Evolutionary conservation across 1,284 basidiomycete genomes (phyloP).

Genomic region (Porogramme epimiltina): DNA sequence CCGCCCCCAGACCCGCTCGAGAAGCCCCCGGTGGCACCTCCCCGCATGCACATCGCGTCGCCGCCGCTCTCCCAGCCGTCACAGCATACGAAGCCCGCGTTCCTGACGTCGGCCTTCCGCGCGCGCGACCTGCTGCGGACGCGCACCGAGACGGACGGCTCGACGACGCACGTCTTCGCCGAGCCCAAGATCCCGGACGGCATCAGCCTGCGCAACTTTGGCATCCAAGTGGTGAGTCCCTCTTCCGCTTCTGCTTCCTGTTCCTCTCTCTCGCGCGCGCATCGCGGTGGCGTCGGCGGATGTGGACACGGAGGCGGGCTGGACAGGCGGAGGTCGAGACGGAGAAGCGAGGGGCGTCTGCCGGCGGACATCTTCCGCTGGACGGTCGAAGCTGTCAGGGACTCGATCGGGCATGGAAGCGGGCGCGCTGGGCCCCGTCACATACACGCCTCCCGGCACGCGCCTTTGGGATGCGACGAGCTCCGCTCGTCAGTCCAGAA

Average conservation of each 20-base stretch:
- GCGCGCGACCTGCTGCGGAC: constrained; percentile 39
- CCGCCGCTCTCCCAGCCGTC: constrained; percentile 8
- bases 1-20: constrained; percentile 15
- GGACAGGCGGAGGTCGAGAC: constrained; percentile 1
- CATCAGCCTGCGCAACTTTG: constrained; percentile 79
- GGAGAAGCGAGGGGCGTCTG: constrained; percentile 4
- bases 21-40: constrained; percentile 13
- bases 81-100: constrained; percentile 22
- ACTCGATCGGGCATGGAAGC: not conserved
- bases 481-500: no score
- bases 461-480: no score
- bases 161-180: constrained; percentile 59
- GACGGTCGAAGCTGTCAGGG: constrained; percentile 5
- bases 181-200: constrained; percentile 71
- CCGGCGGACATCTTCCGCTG: constrained; percentile 1
- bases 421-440: no score
- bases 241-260: constrained; percentile 12
- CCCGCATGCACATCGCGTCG: constrained; percentile 11
- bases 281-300: constrained; percentile 19
- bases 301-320: not conserved
- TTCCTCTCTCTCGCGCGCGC: no score
- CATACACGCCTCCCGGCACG: no score
- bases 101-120: constrained; percentile 39
- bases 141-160: constrained; percentile 35
- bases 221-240: constrained; percentile 75